Conservation (phyloP, 148 eudicot genomes). For the Polygonum maritimum region DNA sequence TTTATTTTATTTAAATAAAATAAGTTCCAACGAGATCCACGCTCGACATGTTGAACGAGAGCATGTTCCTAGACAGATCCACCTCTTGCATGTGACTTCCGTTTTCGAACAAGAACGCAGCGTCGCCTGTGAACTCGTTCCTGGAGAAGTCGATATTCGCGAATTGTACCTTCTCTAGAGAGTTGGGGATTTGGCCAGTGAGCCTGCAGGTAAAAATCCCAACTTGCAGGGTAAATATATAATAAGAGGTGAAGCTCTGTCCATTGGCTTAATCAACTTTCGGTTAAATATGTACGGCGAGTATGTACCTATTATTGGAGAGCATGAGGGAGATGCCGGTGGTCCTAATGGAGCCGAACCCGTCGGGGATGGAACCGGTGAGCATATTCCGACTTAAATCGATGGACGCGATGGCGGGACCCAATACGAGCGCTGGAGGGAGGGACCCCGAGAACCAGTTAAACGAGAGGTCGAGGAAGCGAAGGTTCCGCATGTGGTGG, state of each 20-base stretch:
- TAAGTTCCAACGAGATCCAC: too few relatives aligned
- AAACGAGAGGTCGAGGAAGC: slow-evolving; percentile 31
- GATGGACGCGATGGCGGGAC: slow-evolving; percentile 19
- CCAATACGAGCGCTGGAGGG: slow-evolving; percentile 30
- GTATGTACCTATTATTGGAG: neutral
- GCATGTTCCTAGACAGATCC: neutral
- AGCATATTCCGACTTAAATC: slow-evolving; percentile 40
- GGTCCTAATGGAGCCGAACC: neutral
- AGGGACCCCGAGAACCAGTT: slow-evolving; percentile 31
- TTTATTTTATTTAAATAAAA: too few relatives aligned
- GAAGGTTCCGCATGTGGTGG: slow-evolving; percentile 27
- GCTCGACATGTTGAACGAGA: slow-evolving; percentile 9
- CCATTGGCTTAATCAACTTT: too few relatives aligned
- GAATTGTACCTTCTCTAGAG: neutral
- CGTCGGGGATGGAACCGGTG: slow-evolving; percentile 30
- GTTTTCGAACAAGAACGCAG: neutral
- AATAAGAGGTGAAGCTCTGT: too few relatives aligned
- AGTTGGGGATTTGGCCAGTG: neutral
- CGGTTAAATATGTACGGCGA: too few relatives aligned
- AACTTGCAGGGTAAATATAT: too few relatives aligned
- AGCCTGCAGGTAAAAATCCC: neutral
- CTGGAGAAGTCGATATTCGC: neutral
- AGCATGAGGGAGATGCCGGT: neutral
- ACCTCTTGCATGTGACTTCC: neutral
- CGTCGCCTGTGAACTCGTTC: slow-evolving; percentile 8